phyloP scores from a whole-genome alignment of 164 flowering plant genomes.

The Amborella trichopoda region DNA sequence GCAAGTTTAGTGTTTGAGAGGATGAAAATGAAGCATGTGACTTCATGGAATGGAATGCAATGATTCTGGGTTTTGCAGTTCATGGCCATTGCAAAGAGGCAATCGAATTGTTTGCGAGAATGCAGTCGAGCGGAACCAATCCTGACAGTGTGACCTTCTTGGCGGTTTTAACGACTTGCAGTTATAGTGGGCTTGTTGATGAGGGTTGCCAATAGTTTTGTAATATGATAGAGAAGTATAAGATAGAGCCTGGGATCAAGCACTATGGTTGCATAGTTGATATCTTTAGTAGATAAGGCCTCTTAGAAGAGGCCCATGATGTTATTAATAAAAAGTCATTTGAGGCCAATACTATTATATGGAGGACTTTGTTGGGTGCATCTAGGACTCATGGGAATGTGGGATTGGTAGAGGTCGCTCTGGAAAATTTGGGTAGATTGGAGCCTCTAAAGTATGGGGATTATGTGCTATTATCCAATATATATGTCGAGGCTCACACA shows the following conservation, averaged over 20 bases:
- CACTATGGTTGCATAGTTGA: slow-evolving; percentile 58
- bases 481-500: slow-evolving; percentile 32
- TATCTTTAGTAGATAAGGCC: slow-evolving; percentile 34
- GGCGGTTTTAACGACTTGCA: slow-evolving; percentile 37
- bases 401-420: slow-evolving; percentile 28
- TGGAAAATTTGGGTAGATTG: slow-evolving; percentile 17
- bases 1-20: slow-evolving; percentile 27
- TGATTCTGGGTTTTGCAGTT: slow-evolving; percentile 37
- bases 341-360: slow-evolving; percentile 20
- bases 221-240: slow-evolving; percentile 23
- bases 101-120: slow-evolving; percentile 22
- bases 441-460: slow-evolving; percentile 30
- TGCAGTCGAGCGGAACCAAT: slow-evolving; percentile 16
- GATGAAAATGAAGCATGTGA: slow-evolving; percentile 25
- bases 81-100: slow-evolving; percentile 39
- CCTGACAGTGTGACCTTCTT: slow-evolving; percentile 40
- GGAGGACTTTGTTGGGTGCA: slow-evolving; percentile 47
- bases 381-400: slow-evolving; percentile 30
- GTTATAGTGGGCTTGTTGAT: slow-evolving; percentile 30
- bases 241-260: slow-evolving; percentile 30
- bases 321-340: slow-evolving; percentile 26
- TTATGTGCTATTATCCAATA: slow-evolving; percentile 34
- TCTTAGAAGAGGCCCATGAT: slow-evolving; percentile 27
- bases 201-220: slow-evolving; percentile 24
- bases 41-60: slow-evolving; percentile 39